phyloP scores from a whole-genome alignment of 805 yeast species.

The Candida vartiovaarae region DNA sequence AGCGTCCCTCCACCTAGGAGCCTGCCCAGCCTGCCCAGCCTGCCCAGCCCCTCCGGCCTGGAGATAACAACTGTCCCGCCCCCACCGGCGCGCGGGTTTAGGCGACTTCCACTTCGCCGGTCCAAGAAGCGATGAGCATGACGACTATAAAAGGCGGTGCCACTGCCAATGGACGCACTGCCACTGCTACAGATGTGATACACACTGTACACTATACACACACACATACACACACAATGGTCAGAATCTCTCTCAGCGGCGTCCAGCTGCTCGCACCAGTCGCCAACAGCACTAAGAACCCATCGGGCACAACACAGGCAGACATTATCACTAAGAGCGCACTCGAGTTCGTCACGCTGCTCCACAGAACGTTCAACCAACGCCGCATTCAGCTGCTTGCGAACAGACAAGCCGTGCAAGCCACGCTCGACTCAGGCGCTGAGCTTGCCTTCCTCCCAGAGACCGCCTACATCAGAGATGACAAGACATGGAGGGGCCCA shows the following conservation, averaged over 20 bases:
- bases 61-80: too few species aligned
- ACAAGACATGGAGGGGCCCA: conserved; percentile 71
- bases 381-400: conserved; percentile 50
- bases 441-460: conserved; percentile 55
- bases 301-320: conserved; percentile 32
- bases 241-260: conserved; percentile 22
- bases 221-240: conserved; percentile 9
- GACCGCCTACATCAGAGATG: conserved; percentile 59
- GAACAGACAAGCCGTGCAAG: conserved; percentile 56
- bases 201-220: neutral
- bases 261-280: conserved; percentile 31
- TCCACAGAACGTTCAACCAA: conserved; percentile 65
- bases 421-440: conserved; percentile 50
- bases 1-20: too few species aligned
- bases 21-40: too few species aligned
- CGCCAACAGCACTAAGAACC: conserved; percentile 24
- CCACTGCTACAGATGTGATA: neutral
- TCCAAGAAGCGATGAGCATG: too few species aligned
- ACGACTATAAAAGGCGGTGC: too few species aligned
- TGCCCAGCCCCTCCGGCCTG: too few species aligned
- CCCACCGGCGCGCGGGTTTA: too few species aligned
- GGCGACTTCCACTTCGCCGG: too few species aligned
- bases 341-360: conserved; percentile 57
- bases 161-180: neutral
- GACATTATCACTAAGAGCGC: conserved; percentile 37